phyloP scores from a whole-genome alignment of 1,284 basidiomycete species.

The Cryptococcus neoformans region DNA sequence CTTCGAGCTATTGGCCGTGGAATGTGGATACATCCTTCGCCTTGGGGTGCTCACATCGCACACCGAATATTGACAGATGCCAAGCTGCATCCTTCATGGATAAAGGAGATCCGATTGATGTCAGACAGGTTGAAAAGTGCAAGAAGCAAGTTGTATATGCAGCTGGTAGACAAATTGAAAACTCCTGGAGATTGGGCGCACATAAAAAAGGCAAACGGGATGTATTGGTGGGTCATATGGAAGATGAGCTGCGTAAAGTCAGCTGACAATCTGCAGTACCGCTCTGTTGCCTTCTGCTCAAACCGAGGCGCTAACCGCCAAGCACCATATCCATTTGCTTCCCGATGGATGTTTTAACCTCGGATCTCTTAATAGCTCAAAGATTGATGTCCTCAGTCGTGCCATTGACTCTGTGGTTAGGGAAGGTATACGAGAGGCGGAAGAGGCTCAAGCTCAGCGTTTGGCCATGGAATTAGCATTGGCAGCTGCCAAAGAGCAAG shows the following conservation, averaged over 20 bases:
- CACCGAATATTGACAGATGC: slow-evolving; percentile 40
- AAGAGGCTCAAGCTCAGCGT: slow-evolving; percentile 36
- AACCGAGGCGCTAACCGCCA: slow-evolving; percentile 32
- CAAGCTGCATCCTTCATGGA: slow-evolving; percentile 60
- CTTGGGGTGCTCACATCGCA: slow-evolving; percentile 46
- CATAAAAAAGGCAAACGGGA: slow-evolving; percentile 59
- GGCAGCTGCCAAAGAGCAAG: slow-evolving; percentile 38
- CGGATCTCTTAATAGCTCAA: slow-evolving; percentile 42
- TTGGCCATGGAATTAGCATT: slow-evolving; percentile 40
- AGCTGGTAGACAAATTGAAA: slow-evolving; percentile 72
- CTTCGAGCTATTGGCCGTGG: slow-evolving; percentile 36
- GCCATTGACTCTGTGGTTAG: slow-evolving; percentile 44
- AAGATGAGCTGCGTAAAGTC: background rate
- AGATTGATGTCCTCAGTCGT: slow-evolving; percentile 42
- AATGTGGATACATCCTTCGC: slow-evolving; percentile 43
- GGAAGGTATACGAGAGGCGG: slow-evolving; percentile 35
- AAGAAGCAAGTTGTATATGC: slow-evolving; percentile 72
- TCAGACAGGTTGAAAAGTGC: slow-evolving; percentile 86
- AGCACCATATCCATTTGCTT: slow-evolving; percentile 44
- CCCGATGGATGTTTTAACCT: slow-evolving; percentile 46
- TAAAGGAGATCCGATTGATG: slow-evolving; percentile 87
- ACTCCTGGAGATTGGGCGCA: slow-evolving; percentile 93
- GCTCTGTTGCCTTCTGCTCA: slow-evolving; percentile 36
- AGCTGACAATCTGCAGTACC: slow-evolving; percentile 21
- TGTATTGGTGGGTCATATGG: slow-evolving; percentile 41